Evolutionary conservation across 352 stramenopile species (phyloP).

Genomic region (Phytophthora quininea): DNA sequence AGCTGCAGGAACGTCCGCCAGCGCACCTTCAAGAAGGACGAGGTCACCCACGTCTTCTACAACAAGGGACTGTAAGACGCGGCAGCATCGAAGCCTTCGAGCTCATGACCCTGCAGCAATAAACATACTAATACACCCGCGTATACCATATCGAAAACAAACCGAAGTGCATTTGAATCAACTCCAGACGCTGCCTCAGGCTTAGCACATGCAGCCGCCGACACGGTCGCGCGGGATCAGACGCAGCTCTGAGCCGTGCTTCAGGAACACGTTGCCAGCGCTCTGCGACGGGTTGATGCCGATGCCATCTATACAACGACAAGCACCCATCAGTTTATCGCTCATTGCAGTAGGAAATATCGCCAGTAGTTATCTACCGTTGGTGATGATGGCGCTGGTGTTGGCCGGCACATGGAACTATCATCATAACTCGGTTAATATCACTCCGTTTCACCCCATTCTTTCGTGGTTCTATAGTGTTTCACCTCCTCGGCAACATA

Average conservation of each 20-base stretch:
- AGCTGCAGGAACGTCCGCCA: constrained; percentile 64
- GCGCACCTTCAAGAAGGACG: constrained; percentile 49
- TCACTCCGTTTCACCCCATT: not conserved
- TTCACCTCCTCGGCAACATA: constrained; percentile 84
- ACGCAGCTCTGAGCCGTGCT: constrained; percentile 83
- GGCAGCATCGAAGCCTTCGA: not conserved
- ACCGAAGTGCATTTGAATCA: not conserved
- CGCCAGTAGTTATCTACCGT: constrained; percentile 41
- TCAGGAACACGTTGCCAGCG: constrained; percentile 84
- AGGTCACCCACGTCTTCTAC: constrained; percentile 71
- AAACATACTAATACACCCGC: constrained; percentile 24
- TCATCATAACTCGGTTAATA: constrained; percentile 21
- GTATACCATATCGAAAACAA: constrained; percentile 24
- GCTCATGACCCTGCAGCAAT: constrained; percentile 7
- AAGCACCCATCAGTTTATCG: constrained; percentile 3
- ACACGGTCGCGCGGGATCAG: constrained; percentile 87
- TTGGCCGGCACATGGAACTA: constrained; percentile 81
- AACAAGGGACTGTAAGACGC: constrained; percentile 71
- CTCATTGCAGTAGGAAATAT: not conserved
- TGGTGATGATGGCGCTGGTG: constrained; percentile 90
- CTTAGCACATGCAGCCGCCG: constrained; percentile 41
- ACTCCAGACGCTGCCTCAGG: constrained; percentile 6
- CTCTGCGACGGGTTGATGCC: constrained; percentile 88
- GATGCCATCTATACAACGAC: constrained; percentile 65
- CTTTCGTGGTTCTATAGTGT: not conserved